A percentile compares a stretch with the other conserved stretches of the same genome.
Conservation (phyloP, 305 asterid genomes). For the Fraxinus baroniana region DNA sequence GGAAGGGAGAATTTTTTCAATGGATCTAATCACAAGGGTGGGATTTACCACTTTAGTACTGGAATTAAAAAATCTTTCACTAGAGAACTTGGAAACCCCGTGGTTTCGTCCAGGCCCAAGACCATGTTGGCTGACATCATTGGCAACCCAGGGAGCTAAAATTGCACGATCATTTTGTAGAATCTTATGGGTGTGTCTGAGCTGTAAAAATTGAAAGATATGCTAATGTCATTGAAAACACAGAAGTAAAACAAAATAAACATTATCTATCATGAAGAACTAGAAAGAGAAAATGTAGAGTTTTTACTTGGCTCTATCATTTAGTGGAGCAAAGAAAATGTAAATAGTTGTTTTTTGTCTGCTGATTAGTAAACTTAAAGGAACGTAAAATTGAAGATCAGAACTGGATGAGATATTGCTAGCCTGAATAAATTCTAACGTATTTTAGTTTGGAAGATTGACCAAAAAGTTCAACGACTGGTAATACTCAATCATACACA, state of each 20-base stretch:
- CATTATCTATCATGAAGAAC: background rate
- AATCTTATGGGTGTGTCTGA: slow-evolving; percentile 47
- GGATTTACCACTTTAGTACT: slow-evolving; percentile 36
- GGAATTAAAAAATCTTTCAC: slow-evolving; percentile 25
- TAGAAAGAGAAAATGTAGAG: background rate
- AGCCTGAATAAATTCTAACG: background rate
- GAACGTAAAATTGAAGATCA: background rate
- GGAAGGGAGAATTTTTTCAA: slow-evolving; percentile 9
- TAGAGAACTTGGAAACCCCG: slow-evolving; percentile 38
- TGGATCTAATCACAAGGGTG: slow-evolving; percentile 31
- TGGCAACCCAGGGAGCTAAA: slow-evolving; percentile 49
- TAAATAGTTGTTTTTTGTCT: background rate
- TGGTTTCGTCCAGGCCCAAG: slow-evolving; percentile 31
- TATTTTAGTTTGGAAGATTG: background rate
- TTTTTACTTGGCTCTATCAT: background rate
- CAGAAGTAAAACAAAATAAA: background rate
- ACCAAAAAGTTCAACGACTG: background rate
- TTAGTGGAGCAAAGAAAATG: background rate
- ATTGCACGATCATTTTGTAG: slow-evolving; percentile 49
- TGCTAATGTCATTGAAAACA: slow-evolving; percentile 2
- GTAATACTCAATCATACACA: background rate
- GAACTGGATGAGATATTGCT: background rate
- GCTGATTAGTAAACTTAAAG: background rate
- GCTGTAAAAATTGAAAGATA: slow-evolving; percentile 44
- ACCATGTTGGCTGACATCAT: slow-evolving; percentile 46